Evolutionary conservation across 805 yeast genomes (phyloP).

Genomic region (Starmerella vaccinii): DNA sequence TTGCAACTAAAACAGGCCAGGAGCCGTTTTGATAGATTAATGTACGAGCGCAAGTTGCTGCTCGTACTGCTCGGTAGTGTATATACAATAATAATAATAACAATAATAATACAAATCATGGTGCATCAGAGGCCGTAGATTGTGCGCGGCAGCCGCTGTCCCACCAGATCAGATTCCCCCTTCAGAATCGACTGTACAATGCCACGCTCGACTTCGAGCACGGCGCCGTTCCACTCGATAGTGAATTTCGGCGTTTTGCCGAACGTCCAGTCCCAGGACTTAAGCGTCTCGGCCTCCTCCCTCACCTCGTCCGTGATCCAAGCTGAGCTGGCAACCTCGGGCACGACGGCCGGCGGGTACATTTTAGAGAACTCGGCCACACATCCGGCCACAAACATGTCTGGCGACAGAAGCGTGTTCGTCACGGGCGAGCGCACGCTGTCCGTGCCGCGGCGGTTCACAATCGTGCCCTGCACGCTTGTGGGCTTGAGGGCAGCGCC

Average conservation of each 20-base stretch:
- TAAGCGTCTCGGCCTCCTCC: constrained; percentile 33
- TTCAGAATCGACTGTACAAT: constrained; percentile 8
- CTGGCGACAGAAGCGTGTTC: constrained; percentile 44
- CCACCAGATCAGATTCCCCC: constrained; percentile 10
- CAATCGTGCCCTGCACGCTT: constrained; percentile 31
- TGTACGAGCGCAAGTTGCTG: no score
- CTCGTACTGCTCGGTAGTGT: no score
- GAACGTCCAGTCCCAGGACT: constrained; percentile 62
- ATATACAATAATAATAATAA: not conserved
- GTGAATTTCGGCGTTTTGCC: constrained; percentile 67
- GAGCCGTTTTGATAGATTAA: no score
- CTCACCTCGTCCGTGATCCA: constrained; percentile 28
- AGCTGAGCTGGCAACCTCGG: constrained; percentile 7
- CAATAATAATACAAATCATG: not conserved
- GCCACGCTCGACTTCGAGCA: constrained; percentile 46
- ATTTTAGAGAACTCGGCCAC: constrained; percentile 33
- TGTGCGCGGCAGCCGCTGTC: constrained; percentile 10
- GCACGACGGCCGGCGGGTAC: constrained; percentile 23
- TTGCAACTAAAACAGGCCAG: no score
- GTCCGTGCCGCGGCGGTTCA: constrained; percentile 47
- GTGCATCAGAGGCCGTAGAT: not conserved
- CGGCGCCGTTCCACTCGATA: constrained; percentile 35
- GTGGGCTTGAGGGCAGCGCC: constrained; percentile 46
- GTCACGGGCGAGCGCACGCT: constrained; percentile 75
- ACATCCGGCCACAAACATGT: constrained; percentile 41